Percentiles rank a stretch among this genome's conserved stretches.
phyloP scores from a whole-genome alignment of 2,329 filamentous ascomycete genomes.

The Fusarium albidum region DNA sequence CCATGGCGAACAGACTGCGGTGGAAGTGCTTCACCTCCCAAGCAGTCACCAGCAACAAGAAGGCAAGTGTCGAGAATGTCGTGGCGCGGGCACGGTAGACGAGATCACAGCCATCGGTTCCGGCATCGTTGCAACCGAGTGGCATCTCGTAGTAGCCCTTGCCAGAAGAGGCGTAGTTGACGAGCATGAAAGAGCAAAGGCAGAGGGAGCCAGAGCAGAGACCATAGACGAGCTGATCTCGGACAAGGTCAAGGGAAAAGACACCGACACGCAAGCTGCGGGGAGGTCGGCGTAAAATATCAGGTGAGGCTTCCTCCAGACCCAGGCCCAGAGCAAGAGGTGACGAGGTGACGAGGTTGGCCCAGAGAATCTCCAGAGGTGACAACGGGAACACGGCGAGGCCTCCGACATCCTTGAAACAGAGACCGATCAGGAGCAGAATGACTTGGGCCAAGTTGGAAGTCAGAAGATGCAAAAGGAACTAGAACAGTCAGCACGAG shows the following conservation, averaged over 20 bases:
- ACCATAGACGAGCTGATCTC: constrained; percentile 73
- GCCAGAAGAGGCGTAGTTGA: constrained; percentile 60
- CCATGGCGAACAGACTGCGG: constrained; percentile 74
- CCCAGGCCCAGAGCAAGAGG: constrained; percentile 77
- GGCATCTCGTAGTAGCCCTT: constrained; percentile 60
- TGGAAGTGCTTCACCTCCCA: constrained; percentile 80
- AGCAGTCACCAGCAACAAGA: constrained; percentile 72
- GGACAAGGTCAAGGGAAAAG: constrained; percentile 70
- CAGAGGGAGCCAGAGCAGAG: constrained; percentile 69
- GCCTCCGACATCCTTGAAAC: constrained; percentile 68
- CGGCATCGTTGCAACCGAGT: constrained; percentile 64
- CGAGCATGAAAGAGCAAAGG: constrained; percentile 66
- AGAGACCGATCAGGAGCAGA: constrained; percentile 72
- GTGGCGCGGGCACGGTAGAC: constrained; percentile 73
- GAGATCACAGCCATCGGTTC: constrained; percentile 57
- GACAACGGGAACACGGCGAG: constrained; percentile 75
- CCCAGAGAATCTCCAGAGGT: constrained; percentile 79
- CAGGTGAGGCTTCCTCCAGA: constrained; percentile 72
- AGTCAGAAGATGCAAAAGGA: constrained; percentile 71
- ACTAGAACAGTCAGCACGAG: constrained; percentile 48
- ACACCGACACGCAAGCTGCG: constrained; percentile 67
- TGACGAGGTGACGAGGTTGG: constrained; percentile 77
- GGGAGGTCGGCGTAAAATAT: constrained; percentile 72
- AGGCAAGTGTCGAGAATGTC: constrained; percentile 74
- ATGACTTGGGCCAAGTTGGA: constrained; percentile 76